These are phyloP conservation scores for Lactuca sativa DNA, from an alignment of 129 eudicot genomes.

Conservation along the genomic window DNA sequence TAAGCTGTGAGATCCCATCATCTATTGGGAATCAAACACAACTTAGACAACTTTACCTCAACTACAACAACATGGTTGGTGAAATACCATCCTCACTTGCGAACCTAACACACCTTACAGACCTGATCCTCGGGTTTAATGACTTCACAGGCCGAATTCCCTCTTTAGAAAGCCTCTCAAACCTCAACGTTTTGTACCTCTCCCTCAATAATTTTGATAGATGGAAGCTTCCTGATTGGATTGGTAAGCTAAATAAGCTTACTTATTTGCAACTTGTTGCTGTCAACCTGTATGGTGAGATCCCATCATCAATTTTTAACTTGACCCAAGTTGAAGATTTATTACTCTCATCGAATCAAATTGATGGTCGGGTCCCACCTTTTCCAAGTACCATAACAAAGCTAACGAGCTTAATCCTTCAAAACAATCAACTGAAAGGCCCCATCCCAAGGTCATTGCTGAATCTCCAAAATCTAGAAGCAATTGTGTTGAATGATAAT, in stretches of 20 bases:
- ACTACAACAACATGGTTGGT: slow-evolving; percentile 8
- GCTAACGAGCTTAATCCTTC: background rate
- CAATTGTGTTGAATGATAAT: background rate
- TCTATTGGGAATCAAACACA: slow-evolving; percentile 24
- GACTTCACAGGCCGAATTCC: slow-evolving; percentile 13
- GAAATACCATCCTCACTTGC: slow-evolving; percentile 12
- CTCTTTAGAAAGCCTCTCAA: slow-evolving; percentile 20
- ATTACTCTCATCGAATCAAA: background rate
- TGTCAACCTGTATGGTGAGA: slow-evolving; percentile 21
- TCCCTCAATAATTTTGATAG: background rate
- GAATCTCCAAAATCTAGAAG: slow-evolving; percentile 19
- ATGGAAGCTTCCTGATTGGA: slow-evolving; percentile 24
- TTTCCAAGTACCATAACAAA: slow-evolving; percentile 12
- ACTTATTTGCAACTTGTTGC: background rate
- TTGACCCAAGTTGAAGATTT: slow-evolving; percentile 4
- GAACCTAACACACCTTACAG: slow-evolving; percentile 26
- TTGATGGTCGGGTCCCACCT: slow-evolving; percentile 13
- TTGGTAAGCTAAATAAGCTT: slow-evolving; percentile 25
- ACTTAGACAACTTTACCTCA: slow-evolving; percentile 10
- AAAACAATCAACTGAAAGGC: slow-evolving; percentile 14
- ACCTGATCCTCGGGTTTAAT: background rate
- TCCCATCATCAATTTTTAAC: slow-evolving; percentile 27
- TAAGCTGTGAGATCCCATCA: slow-evolving; percentile 20
- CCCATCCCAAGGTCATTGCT: slow-evolving; percentile 28
- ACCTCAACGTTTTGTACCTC: slow-evolving; percentile 8